Evolutionary conservation across 768 basidiomycete genomes (phyloP), one percentile per base, ranked within the genome.

Genomic region (Lactarius akahatsu): DNA sequence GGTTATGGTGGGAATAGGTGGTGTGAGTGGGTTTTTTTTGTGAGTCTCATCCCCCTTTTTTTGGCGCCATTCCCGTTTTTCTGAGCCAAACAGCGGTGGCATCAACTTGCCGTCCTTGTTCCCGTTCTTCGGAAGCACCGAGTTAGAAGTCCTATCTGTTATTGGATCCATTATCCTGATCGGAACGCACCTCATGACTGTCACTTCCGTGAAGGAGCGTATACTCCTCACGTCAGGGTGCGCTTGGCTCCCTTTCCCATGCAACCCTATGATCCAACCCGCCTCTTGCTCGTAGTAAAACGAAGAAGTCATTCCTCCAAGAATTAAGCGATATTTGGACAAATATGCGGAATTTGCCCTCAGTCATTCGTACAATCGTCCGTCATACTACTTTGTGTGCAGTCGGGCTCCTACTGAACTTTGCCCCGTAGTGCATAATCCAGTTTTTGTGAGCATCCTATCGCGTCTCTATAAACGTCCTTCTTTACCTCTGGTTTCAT

Each of bases 1-100:
- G 0, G 80, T 90, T n/a, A 96, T 97, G 93, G 78, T 91, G 55
- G 92, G 92, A 1, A 72, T 95, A 32, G 96, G 96, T 13, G 87
- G 91, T 63, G 88, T 96, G 0, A 79, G 87, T 2, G 95, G 94
- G 0, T 96, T 95, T 76, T 96, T 91, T 72, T 81, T 92, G 94
- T 95, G 70, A 71, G 91, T 80, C 2, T 40, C 63, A 8, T 2
- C 40, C n/a, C 23, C 8, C 47, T 2, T 7, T 61, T 50, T 61
- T 63, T 15, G 56, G 47, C 34, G 26, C 16, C 62, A 6, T 41
- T 18, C 4, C 2, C 61, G 30, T 11, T 36, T 26, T 30, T 61
- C 16, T 52, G 43, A 58, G 3, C 10, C 57, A 36, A n/a, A 3
- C 72, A 94, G 93, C 20, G 94, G 94, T 9, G 91, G 91, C 69